Evolutionary conservation across 805 yeast genomes (phyloP).

Genomic region (Lipomyces orientalis): DNA sequence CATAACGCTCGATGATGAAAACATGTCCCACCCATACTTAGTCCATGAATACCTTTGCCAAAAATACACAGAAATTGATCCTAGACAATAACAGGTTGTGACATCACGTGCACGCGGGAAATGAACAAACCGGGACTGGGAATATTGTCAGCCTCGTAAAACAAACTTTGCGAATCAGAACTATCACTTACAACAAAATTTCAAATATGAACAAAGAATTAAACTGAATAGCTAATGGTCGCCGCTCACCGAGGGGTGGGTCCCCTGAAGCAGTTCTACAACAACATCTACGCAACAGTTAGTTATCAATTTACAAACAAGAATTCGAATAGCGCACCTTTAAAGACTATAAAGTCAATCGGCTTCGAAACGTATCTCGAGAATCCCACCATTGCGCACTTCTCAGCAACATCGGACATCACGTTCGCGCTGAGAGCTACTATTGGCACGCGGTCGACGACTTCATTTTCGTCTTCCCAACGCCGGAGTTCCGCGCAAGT

Average conservation of each 20-base stretch:
- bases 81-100: neutral
- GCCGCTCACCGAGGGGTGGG: neutral
- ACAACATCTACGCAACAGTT: slow-evolving; percentile 21
- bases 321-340: slow-evolving; percentile 32
- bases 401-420: slow-evolving; percentile 44
- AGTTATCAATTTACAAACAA: neutral
- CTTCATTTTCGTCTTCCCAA: slow-evolving; percentile 41
- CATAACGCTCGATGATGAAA: neutral
- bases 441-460: slow-evolving; percentile 40
- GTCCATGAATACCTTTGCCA: no score
- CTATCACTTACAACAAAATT: slow-evolving; percentile 6
- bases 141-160: neutral
- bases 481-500: slow-evolving; percentile 44
- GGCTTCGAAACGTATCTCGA: slow-evolving; percentile 45
- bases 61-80: neutral
- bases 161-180: neutral
- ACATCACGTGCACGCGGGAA: neutral
- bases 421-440: slow-evolving; percentile 47
- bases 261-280: slow-evolving; percentile 13
- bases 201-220: neutral
- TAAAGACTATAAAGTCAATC: slow-evolving; percentile 42
- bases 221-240: neutral
- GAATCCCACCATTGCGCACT: slow-evolving; percentile 44
- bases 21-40: neutral
- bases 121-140: neutral